phyloP scores from a whole-genome alignment of 345 rosid species.

The Murraya paniculata region DNA sequence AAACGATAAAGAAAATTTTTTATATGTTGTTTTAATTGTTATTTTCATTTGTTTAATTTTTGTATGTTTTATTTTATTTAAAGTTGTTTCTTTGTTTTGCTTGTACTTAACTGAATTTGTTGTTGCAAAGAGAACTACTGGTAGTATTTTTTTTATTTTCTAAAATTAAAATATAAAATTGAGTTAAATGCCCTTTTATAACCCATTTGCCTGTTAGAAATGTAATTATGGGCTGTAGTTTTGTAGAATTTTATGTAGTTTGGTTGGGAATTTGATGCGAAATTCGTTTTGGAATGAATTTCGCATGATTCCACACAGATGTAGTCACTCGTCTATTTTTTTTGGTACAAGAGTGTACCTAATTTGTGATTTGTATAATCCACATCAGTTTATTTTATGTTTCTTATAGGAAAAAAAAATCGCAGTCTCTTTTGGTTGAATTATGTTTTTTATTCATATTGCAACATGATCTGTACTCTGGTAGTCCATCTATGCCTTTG shows the following conservation, averaged over 20 bases:
- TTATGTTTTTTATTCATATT: background rate
- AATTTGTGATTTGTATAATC: background rate
- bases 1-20: background rate
- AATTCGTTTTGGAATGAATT: background rate
- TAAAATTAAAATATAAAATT: background rate
- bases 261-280: background rate
- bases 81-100: background rate
- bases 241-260: background rate
- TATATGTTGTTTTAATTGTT: background rate
- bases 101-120: background rate
- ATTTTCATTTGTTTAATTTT: background rate
- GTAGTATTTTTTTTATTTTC: background rate
- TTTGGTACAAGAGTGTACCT: background rate
- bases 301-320: background rate
- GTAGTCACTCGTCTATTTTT: background rate
- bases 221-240: background rate
- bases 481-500: background rate
- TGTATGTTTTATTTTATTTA: background rate
- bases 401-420: background rate
- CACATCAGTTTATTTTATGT: background rate
- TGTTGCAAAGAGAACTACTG: background rate
- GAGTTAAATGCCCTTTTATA: background rate
- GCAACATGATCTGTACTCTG: background rate
- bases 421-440: background rate
- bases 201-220: background rate